Evolutionary conservation across 139 green algal genomes (phyloP).

Genomic region (Edaphochlamys debaryana): DNA sequence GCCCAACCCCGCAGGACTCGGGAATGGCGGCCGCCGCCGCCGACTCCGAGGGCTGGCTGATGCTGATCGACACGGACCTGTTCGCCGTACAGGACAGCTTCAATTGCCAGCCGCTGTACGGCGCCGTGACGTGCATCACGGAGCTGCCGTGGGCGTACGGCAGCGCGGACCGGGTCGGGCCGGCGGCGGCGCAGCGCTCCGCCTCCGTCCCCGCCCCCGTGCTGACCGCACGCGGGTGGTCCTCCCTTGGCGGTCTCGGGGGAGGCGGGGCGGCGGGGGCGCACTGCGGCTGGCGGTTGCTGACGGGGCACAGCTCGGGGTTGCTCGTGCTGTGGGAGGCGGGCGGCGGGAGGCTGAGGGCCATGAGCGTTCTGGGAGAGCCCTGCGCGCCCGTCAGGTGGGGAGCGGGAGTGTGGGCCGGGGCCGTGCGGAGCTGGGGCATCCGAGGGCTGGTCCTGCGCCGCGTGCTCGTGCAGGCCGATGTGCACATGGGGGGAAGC

Average conservation of each 20-base stretch:
- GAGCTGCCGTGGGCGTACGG: background rate
- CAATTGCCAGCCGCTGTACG: background rate
- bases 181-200: background rate
- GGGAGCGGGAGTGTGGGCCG: background rate
- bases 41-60: background rate
- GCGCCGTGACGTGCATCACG: background rate
- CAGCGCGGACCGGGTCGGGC: background rate
- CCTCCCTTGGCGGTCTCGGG: background rate
- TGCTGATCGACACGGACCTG: background rate
- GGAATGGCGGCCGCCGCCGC: background rate
- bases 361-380: background rate
- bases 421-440: too few species aligned
- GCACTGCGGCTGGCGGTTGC: constrained; percentile 1
- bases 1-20: too few species aligned
- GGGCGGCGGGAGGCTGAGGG: background rate
- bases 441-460: too few species aligned
- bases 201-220: background rate
- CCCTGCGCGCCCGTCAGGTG: background rate
- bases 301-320: background rate
- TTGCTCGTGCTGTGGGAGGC: background rate
- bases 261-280: too few species aligned
- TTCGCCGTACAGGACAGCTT: background rate
- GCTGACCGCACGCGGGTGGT: background rate
- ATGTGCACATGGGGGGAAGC: too few species aligned
- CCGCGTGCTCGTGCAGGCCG: too few species aligned